phyloP scores from a whole-genome alignment of 2,329 filamentous ascomycete genomes.

The Helminthosporium solani region DNA sequence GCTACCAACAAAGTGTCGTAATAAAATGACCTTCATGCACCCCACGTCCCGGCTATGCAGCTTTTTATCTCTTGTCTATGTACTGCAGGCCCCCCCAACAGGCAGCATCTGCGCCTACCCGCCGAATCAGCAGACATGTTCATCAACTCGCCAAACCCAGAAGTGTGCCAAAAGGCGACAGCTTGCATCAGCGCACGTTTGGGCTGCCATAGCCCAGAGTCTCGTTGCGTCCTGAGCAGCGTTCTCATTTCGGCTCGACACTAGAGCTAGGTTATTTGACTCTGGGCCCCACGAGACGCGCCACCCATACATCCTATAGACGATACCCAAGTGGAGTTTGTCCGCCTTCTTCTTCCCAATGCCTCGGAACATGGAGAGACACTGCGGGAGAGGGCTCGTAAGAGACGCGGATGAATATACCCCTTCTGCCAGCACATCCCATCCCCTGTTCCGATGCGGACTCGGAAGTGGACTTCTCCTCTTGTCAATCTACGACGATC shows the following conservation, averaged over 20 bases:
- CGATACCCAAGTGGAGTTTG: too few species aligned
- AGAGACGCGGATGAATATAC: not conserved
- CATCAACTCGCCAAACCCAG: conserved; percentile 37
- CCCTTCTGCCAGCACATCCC: conserved; percentile 5
- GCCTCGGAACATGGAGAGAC: not conserved
- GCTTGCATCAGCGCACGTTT: conserved; percentile 36
- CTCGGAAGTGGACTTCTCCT: too few species aligned
- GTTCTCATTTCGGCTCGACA: conserved; percentile 18
- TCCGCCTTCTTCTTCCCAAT: conserved; percentile 9
- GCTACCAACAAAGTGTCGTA: conserved; percentile 23
- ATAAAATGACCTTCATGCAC: conserved; percentile 26
- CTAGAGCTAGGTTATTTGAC: conserved; percentile 12
- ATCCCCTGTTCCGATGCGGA: not conserved
- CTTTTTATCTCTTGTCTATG: conserved; percentile 33
- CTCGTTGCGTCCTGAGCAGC: conserved; percentile 24
- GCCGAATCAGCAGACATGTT: conserved; percentile 21
- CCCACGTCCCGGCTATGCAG: conserved; percentile 27
- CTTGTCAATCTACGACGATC: too few species aligned
- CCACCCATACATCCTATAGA: conserved; percentile 11
- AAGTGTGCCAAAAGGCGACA: conserved; percentile 24
- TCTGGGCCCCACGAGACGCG: conserved; percentile 5
- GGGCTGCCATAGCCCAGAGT: conserved; percentile 19
- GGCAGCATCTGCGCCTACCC: conserved; percentile 22
- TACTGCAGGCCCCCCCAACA: conserved; percentile 27
- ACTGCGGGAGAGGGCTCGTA: conserved; percentile 1